A percentile compares a stretch with the other conserved stretches of the same genome.
Evolutionary conservation across 805 yeast genomes (phyloP).

Genomic region (Candida rishiriensis): DNA sequence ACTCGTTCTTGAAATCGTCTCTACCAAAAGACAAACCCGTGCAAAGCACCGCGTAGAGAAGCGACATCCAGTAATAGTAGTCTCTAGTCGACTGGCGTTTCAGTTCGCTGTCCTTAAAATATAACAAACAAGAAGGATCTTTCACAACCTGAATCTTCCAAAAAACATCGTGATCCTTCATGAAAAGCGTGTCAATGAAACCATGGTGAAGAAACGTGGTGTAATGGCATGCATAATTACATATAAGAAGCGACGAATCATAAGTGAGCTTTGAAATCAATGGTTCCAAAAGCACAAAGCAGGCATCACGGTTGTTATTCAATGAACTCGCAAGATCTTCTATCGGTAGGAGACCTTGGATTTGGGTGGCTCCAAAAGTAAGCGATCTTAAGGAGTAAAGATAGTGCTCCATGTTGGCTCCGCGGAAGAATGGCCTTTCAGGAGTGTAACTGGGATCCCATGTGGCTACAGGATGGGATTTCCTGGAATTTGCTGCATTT

Average conservation of each 20-base stretch:
- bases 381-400: slow-evolving; percentile 17
- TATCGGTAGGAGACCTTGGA: slow-evolving; percentile 16
- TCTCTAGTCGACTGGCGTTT: slow-evolving; percentile 13
- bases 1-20: slow-evolving; percentile 8
- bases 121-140: slow-evolving; percentile 8
- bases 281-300: slow-evolving; percentile 4
- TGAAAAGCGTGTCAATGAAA: slow-evolving; percentile 16
- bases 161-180: slow-evolving; percentile 20
- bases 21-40: slow-evolving; percentile 21
- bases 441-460: background rate
- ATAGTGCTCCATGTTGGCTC: slow-evolving; percentile 17
- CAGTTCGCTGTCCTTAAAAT: slow-evolving; percentile 7
- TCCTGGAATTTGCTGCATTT: background rate
- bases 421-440: slow-evolving; percentile 7
- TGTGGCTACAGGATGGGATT: background rate
- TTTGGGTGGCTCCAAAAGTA: slow-evolving; percentile 20
- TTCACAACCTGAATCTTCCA: slow-evolving; percentile 12
- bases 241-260: slow-evolving; percentile 12
- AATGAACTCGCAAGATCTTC: slow-evolving; percentile 5
- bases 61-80: slow-evolving; percentile 24
- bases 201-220: slow-evolving; percentile 24
- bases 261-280: slow-evolving; percentile 9
- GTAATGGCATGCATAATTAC: slow-evolving; percentile 19
- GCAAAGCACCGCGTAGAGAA: slow-evolving; percentile 19
- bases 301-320: slow-evolving; percentile 8